phyloP scores from a whole-genome alignment of 139 green algal genomes.

The Chlamydomonas sphaeroides region DNA sequence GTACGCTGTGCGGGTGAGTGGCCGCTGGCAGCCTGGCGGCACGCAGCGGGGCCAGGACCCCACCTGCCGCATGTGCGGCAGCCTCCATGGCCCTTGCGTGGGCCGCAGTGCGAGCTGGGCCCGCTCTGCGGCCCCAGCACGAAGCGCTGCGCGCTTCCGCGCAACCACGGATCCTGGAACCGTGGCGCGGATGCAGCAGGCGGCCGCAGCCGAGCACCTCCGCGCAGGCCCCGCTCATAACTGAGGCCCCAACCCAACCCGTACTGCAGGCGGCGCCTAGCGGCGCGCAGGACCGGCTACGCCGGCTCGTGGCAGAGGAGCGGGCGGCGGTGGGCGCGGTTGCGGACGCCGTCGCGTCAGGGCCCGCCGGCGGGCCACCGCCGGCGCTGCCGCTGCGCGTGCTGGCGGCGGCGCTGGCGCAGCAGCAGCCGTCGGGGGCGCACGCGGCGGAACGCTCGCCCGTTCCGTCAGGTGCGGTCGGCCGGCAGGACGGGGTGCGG shows the following conservation, averaged over 20 bases:
- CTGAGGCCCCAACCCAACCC: too few species aligned
- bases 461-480: too few species aligned
- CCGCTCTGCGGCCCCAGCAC: not conserved
- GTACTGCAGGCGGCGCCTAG: slow-evolving; percentile 1
- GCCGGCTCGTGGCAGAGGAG: slow-evolving; percentile 9
- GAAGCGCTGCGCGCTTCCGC: not conserved
- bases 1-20: slow-evolving; percentile 13
- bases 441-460: too few species aligned
- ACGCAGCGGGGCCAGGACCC: too few species aligned
- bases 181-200: not conserved
- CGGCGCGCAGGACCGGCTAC: slow-evolving; percentile 11
- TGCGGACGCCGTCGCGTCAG: not conserved
- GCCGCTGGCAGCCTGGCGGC: not conserved
- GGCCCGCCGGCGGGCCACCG: not conserved
- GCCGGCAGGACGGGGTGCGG: too few species aligned
- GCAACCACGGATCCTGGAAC: not conserved
- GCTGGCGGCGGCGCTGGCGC: not conserved
- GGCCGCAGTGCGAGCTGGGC: not conserved
- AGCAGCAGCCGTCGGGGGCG: not conserved
- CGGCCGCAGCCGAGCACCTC: too few species aligned
- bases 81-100: too few species aligned
- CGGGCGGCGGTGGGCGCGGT: slow-evolving; percentile 10
- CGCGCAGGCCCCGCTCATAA: too few species aligned
- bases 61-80: not conserved
- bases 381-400: not conserved